phyloP scores from a whole-genome alignment of 768 basidiomycete genomes.

The Dacryopinax spathularia region DNA sequence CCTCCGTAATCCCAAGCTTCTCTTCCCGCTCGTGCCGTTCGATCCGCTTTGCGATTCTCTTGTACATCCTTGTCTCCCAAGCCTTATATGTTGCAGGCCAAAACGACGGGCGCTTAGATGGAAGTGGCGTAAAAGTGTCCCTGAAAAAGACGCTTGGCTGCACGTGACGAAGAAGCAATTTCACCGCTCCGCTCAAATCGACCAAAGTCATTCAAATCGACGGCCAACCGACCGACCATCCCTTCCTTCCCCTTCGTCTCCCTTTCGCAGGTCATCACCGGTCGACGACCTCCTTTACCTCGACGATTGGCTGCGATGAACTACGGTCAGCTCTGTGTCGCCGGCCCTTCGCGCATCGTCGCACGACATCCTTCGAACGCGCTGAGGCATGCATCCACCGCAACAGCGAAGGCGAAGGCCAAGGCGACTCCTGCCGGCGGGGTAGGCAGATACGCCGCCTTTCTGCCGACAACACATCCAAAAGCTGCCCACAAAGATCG shows the following conservation, averaged over 20 bases:
- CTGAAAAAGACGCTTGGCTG: no score
- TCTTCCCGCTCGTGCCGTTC: constrained; percentile 49
- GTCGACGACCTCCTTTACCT: no score
- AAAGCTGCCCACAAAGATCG: not conserved
- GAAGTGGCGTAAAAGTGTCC: not conserved
- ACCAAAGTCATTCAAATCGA: not conserved
- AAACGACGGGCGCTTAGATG: not conserved
- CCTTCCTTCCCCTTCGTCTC: no score
- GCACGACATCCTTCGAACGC: not conserved
- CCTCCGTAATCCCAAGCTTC: constrained; percentile 47
- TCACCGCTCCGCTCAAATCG: not conserved
- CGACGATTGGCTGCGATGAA: not conserved
- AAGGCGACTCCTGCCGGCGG: not conserved
- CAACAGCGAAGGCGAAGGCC: not conserved
- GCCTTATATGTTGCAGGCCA: constrained; percentile 14
- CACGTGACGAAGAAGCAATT: not conserved
- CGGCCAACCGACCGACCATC: no score
- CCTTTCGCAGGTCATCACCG: no score
- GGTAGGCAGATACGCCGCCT: not conserved
- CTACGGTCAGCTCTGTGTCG: not conserved
- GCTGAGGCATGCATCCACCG: not conserved
- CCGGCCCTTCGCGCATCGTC: not conserved
- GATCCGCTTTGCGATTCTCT: constrained; percentile 55
- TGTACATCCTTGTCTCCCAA: constrained; percentile 43
- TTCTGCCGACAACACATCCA: not conserved